Conservation (phyloP, 2,329 filamentous ascomycete species). For the Ceratocystis destructans region DNA sequence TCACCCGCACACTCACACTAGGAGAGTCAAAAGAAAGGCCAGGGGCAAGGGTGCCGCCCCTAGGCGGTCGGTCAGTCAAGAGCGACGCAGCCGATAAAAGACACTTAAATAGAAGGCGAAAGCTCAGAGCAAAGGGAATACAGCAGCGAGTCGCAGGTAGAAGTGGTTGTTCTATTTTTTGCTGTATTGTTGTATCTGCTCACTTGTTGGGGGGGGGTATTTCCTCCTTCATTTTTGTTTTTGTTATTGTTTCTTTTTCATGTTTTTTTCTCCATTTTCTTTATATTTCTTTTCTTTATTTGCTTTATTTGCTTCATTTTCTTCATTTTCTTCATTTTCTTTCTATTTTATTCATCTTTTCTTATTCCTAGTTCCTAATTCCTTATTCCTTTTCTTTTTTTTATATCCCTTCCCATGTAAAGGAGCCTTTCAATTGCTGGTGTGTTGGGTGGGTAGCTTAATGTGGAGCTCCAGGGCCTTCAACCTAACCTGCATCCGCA, state of each 20-base stretch:
- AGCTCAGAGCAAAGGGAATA: background rate
- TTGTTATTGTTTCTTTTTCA: too few relatives aligned
- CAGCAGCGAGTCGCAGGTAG: background rate
- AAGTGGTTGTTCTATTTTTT: background rate
- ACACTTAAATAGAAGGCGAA: background rate
- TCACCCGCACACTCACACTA: background rate
- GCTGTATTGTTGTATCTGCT: background rate
- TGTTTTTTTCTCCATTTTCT: too few relatives aligned
- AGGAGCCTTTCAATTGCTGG: background rate
- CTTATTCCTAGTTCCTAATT: too few relatives aligned
- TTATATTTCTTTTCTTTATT: too few relatives aligned
- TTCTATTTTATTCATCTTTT: too few relatives aligned
- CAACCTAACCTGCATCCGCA: background rate
- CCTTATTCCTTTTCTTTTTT: too few relatives aligned
- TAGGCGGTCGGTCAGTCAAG: background rate
- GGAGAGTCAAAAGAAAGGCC: background rate
- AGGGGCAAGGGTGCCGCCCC: background rate
- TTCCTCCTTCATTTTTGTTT: too few relatives aligned
- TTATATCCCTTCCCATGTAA: too few relatives aligned
- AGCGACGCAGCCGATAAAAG: background rate
- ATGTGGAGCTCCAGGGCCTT: background rate
- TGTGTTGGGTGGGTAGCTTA: background rate
- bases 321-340: too few relatives aligned
- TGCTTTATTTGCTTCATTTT: too few relatives aligned
- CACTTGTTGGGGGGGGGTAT: too few relatives aligned